Evolutionary conservation across 2,329 filamentous ascomycete species (phyloP).

Genomic region (Apiospora koreana): DNA sequence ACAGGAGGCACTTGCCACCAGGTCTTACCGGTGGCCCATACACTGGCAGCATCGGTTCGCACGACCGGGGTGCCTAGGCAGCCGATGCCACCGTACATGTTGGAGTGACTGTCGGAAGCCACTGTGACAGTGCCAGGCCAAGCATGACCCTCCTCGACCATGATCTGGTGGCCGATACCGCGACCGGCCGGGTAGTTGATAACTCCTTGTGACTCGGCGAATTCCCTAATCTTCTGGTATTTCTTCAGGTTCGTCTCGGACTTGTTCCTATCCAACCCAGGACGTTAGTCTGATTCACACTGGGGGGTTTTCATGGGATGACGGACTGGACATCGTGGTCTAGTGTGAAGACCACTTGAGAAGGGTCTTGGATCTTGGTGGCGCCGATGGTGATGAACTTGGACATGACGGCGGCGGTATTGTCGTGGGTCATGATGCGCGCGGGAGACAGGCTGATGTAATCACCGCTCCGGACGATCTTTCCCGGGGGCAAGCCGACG

Average conservation of each 20-base stretch:
- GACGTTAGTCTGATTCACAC: background rate
- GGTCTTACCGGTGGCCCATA: slow-evolving; percentile 80
- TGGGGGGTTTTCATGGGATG: background rate
- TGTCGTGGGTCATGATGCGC: slow-evolving; percentile 85
- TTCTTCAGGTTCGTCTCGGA: slow-evolving; percentile 78
- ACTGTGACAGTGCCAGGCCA: slow-evolving; percentile 87
- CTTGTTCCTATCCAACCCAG: slow-evolving; percentile 54
- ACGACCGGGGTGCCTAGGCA: slow-evolving; percentile 81
- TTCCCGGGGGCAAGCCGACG: slow-evolving; percentile 11
- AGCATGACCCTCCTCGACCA: slow-evolving; percentile 79
- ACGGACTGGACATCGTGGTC: slow-evolving; percentile 72
- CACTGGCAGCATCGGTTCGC: slow-evolving; percentile 80
- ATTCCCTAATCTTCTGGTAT: slow-evolving; percentile 78
- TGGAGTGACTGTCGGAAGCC: slow-evolving; percentile 75
- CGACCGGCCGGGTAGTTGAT: slow-evolving; percentile 75
- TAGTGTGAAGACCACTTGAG: slow-evolving; percentile 79
- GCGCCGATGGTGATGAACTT: slow-evolving; percentile 87
- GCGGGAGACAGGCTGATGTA: slow-evolving; percentile 72
- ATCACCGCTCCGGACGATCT: slow-evolving; percentile 10
- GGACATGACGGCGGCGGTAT: slow-evolving; percentile 70
- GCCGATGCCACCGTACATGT: slow-evolving; percentile 81
- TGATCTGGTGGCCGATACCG: slow-evolving; percentile 89
- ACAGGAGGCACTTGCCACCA: slow-evolving; percentile 92
- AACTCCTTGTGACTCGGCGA: slow-evolving; percentile 76
- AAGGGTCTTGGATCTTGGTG: slow-evolving; percentile 67